phyloP scores from a whole-genome alignment of 805 yeast species.

The Yarrowia divulgata region DNA sequence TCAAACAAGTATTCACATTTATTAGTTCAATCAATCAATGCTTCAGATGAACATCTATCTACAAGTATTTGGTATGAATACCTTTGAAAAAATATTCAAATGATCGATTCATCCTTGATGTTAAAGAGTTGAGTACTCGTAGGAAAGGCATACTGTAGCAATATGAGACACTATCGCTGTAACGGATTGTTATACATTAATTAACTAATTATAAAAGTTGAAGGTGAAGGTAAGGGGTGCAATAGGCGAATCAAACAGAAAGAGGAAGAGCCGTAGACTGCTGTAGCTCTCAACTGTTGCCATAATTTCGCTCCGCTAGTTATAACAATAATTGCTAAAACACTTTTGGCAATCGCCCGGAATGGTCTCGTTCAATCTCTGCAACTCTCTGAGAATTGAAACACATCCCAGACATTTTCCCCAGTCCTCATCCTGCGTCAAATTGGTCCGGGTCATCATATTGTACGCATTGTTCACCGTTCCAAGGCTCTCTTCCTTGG shows the following conservation, averaged over 20 bases:
- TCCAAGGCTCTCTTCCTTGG: slow-evolving; percentile 61
- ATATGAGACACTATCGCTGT: too few species aligned
- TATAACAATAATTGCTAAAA: slow-evolving; percentile 78
- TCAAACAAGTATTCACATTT: too few species aligned
- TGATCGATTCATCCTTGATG: too few species aligned
- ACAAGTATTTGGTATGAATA: too few species aligned
- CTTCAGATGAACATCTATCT: too few species aligned
- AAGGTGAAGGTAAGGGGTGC: neutral
- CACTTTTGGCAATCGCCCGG: slow-evolving; percentile 72
- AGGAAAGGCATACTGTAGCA: too few species aligned
- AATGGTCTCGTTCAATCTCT: slow-evolving; percentile 57
- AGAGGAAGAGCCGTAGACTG: too few species aligned
- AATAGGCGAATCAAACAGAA: too few species aligned
- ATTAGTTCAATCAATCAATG: too few species aligned
- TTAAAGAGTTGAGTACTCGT: too few species aligned
- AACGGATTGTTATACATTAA: neutral
- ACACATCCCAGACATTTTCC: slow-evolving; percentile 83
- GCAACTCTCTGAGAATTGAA: slow-evolving; percentile 76
- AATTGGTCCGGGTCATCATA: slow-evolving; percentile 66
- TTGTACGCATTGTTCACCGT: slow-evolving; percentile 81
- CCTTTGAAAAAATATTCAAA: too few species aligned
- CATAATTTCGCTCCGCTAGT: slow-evolving; percentile 41
- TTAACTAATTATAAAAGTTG: neutral
- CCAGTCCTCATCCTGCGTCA: slow-evolving; percentile 73
- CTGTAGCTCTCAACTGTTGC: too few species aligned